phyloP scores from a whole-genome alignment of 129 eudicot species.

The Smallanthus sonchifolius region DNA sequence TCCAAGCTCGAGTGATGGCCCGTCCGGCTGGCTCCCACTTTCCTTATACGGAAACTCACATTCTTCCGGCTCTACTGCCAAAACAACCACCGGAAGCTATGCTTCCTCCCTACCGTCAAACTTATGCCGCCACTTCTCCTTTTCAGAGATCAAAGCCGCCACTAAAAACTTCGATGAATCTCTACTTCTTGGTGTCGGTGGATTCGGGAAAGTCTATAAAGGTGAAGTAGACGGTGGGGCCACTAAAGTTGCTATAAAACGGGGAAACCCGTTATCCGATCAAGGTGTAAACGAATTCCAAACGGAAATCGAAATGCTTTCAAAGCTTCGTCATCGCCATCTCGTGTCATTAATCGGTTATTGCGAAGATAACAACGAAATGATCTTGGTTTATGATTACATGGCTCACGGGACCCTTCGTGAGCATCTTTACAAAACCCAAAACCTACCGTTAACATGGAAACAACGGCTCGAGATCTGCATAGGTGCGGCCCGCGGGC shows the following conservation, averaged over 20 bases:
- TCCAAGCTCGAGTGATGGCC: slow-evolving; percentile 73
- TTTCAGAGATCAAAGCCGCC: slow-evolving; percentile 87
- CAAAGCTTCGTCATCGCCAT: slow-evolving; percentile 91
- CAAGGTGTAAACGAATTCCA: slow-evolving; percentile 92
- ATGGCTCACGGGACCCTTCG: slow-evolving; percentile 99
- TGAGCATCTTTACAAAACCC: slow-evolving; percentile 87
- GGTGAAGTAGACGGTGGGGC: slow-evolving; percentile 82
- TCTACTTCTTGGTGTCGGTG: slow-evolving; percentile 83
- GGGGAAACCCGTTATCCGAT: slow-evolving; percentile 82
- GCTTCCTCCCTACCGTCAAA: slow-evolving; percentile 86
- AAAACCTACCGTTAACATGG: slow-evolving; percentile 88
- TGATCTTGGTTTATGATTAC: slow-evolving; percentile 91
- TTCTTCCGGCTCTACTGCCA: slow-evolving; percentile 70
- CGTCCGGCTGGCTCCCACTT: slow-evolving; percentile 91
- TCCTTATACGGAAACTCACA: slow-evolving; percentile 90
- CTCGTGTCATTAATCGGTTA: slow-evolving; percentile 86
- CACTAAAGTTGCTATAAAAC: slow-evolving; percentile 83
- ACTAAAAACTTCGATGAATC: slow-evolving; percentile 86
- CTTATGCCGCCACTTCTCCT: slow-evolving; percentile 88
- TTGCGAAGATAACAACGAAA: slow-evolving; percentile 83
- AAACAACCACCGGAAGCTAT: slow-evolving; percentile 87
- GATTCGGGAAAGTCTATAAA: slow-evolving; percentile 86
- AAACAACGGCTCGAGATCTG: slow-evolving; percentile 91
- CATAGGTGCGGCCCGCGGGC: slow-evolving; percentile 91
- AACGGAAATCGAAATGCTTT: slow-evolving; percentile 92